These are phyloP conservation scores for Leucocoprinus sp. DNA, from an alignment of 768 basidiomycete genomes.

Conservation along the genomic window DNA sequence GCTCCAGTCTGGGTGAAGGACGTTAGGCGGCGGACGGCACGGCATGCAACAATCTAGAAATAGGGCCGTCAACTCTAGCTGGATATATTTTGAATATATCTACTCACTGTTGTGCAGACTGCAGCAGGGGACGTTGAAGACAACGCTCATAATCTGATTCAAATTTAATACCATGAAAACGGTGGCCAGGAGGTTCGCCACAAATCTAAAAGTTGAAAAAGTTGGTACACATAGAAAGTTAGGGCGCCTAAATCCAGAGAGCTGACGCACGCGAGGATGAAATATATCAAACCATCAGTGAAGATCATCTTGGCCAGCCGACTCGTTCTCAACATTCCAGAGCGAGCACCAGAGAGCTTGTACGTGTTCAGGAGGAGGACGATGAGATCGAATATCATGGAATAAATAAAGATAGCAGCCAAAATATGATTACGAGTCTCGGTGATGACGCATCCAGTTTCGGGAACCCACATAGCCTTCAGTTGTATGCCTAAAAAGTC, in stretches of 20 bases:
- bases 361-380: conserved; percentile 53
- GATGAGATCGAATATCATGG: conserved; percentile 64
- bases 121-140: conserved; percentile 63
- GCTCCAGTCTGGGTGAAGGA: conserved; percentile 36
- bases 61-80: not conserved
- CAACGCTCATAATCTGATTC: conserved; percentile 58
- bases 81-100: not conserved
- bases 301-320: conserved; percentile 59
- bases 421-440: conserved; percentile 55
- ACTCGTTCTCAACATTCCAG: conserved; percentile 24
- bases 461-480: conserved; percentile 44
- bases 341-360: conserved; percentile 35
- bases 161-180: conserved; percentile 60
- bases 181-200: conserved; percentile 36
- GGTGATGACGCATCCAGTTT: conserved; percentile 42
- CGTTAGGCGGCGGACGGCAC: conserved; percentile 51
- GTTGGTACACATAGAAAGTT: not conserved
- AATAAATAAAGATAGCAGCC: conserved; percentile 66
- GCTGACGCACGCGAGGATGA: conserved; percentile 53
- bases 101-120: conserved; percentile 39
- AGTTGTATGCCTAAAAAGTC: conserved; percentile 43
- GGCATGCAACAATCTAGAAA: conserved; percentile 47
- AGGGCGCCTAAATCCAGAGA: not conserved
- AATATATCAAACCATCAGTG: conserved; percentile 64
- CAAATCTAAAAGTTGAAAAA: conserved; percentile 27